phyloP scores from a whole-genome alignment of 2,329 filamentous ascomycete genomes.

The Phaeosphaeria sp. region DNA sequence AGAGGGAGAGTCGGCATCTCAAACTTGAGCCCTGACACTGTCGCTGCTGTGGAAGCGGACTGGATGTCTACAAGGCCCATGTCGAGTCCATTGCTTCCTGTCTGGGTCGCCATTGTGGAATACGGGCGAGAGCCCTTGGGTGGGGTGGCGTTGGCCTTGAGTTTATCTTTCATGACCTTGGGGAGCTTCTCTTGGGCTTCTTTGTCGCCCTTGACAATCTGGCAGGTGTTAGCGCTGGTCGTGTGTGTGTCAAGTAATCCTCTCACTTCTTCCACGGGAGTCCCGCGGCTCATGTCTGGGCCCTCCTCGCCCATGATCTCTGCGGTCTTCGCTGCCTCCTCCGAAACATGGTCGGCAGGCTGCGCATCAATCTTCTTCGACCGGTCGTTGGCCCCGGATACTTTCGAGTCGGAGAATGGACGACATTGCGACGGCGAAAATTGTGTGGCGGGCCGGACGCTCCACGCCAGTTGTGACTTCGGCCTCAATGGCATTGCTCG shows the following conservation, averaged over 20 bases:
- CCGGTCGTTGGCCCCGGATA: constrained; percentile 37
- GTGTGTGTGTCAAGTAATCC: background rate
- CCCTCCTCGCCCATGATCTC: constrained; percentile 64
- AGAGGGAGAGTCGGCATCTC: constrained; percentile 72
- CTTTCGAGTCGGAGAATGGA: constrained; percentile 40
- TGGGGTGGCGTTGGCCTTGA: constrained; percentile 56
- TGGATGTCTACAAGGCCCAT: constrained; percentile 42
- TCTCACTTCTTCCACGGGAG: constrained; percentile 69
- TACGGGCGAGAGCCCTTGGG: constrained; percentile 61
- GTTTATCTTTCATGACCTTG: constrained; percentile 69
- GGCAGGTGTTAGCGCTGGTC: constrained; percentile 17
- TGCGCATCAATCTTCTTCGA: constrained; percentile 42
- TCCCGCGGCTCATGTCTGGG: constrained; percentile 70
- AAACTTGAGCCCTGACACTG: constrained; percentile 73
- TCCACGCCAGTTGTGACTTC: constrained; percentile 38
- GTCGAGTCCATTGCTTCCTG: constrained; percentile 23
- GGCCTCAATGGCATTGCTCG: constrained; percentile 43
- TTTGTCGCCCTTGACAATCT: constrained; percentile 71
- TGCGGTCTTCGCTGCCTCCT: constrained; percentile 68
- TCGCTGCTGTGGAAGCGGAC: constrained; percentile 22
- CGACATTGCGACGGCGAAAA: constrained; percentile 37
- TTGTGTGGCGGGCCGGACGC: constrained; percentile 26
- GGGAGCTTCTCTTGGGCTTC: constrained; percentile 68
- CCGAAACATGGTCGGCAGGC: constrained; percentile 65
- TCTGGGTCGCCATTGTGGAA: constrained; percentile 56